These are phyloP conservation scores for Oryza longistaminata DNA, from an alignment of 176 grass and related monocot species.

Conservation along the genomic window DNA sequence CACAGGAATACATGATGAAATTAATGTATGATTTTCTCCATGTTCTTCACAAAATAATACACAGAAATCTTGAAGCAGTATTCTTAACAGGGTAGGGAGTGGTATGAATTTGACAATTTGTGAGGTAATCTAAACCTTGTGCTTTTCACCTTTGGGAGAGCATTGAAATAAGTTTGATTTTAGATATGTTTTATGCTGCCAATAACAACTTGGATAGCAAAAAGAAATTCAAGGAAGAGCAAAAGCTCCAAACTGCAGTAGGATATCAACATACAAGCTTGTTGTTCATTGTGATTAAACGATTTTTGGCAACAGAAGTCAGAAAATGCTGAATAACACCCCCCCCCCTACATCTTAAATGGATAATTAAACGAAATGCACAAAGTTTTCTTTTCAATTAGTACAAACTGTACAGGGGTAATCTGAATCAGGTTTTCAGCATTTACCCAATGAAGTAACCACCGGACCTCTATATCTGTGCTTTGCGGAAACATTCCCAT, in stretches of 20 bases:
- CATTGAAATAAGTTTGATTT: neutral
- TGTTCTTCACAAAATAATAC: neutral
- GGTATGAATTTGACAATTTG: too few relatives aligned
- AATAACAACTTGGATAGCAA: neutral
- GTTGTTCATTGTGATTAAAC: neutral
- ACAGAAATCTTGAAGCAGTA: neutral
- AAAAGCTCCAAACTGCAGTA: neutral
- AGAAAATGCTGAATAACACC: neutral
- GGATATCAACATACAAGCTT: neutral
- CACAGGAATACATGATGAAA: neutral
- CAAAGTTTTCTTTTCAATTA: neutral
- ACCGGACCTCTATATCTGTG: neutral
- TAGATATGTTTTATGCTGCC: neutral
- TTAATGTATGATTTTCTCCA: neutral
- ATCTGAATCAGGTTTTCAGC: neutral
- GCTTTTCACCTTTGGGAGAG: neutral
- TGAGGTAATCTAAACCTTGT: neutral
- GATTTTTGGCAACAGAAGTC: neutral
- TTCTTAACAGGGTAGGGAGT: neutral
- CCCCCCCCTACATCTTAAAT: neutral
- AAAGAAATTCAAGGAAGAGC: neutral
- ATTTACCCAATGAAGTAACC: neutral
- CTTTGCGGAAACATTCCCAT: constrained; percentile 7
- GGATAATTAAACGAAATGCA: neutral
- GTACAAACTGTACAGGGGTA: neutral